Conservation (phyloP, 169 alveolate genomes). For the Cystoisospora suis region DNA sequence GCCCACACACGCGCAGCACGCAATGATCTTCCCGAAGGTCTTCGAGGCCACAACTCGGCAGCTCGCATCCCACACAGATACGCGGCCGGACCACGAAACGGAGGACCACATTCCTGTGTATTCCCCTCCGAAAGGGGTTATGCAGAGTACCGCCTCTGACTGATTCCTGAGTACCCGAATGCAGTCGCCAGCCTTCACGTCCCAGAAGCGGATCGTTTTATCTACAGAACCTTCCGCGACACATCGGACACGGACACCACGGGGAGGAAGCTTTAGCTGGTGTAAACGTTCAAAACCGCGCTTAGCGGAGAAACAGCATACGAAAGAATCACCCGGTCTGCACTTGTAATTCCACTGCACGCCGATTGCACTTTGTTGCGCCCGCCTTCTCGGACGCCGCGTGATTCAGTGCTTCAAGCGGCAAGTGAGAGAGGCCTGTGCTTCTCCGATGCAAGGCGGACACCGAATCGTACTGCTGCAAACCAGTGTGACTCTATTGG, state of each 20-base stretch:
- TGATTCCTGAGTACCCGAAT: neutral
- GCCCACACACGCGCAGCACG: constrained; percentile 1
- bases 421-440: neutral
- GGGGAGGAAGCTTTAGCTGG: neutral
- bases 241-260: neutral
- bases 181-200: neutral
- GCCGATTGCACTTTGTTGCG: neutral
- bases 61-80: neutral
- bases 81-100: neutral
- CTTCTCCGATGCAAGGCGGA: neutral
- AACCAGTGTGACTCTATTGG: neutral
- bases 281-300: neutral
- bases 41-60: neutral
- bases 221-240: neutral
- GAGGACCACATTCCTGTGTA: neutral
- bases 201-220: constrained; percentile 4
- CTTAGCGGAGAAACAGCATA: neutral
- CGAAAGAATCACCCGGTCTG: neutral
- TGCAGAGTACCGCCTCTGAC: neutral
- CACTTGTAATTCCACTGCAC: neutral
- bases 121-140: neutral
- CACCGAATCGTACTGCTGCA: neutral
- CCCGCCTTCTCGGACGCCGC: neutral
- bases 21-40: neutral
- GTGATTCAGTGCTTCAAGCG: neutral